A percentile compares a stretch with the other conserved stretches of the same genome.
These are phyloP conservation scores for Sporisorium iseilematis-ciliati DNA, from an alignment of 1,284 basidiomycete genomes.

Conservation along the genomic window DNA sequence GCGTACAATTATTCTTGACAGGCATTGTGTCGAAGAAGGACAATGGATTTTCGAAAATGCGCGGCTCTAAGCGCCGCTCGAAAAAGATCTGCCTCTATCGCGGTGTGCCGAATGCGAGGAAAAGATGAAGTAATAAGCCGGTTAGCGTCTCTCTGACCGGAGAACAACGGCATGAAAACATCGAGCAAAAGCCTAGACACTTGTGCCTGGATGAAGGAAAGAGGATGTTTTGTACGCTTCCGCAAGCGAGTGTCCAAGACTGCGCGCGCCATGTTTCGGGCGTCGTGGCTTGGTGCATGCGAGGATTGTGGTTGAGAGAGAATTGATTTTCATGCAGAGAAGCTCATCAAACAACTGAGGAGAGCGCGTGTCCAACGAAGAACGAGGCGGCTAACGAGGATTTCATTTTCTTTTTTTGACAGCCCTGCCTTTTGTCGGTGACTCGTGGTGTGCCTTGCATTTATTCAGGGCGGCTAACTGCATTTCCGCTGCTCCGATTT, in stretches of 20 bases:
- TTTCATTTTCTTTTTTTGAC: conserved; percentile 9
- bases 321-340: neutral
- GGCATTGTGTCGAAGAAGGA: neutral
- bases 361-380: neutral
- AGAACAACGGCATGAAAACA: too few relatives aligned
- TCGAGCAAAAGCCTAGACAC: too few relatives aligned
- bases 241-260: conserved; percentile 21
- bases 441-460: too few relatives aligned
- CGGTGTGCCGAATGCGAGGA: too few relatives aligned
- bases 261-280: conserved; percentile 30
- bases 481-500: too few relatives aligned
- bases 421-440: neutral
- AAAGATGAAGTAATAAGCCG: too few relatives aligned
- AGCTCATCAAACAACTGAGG: neutral
- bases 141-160: too few relatives aligned
- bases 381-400: conserved; percentile 22
- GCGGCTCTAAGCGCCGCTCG: neutral
- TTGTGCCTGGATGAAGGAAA: too few relatives aligned
- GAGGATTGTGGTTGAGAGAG: neutral
- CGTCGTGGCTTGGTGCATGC: conserved; percentile 1
- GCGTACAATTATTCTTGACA: neutral
- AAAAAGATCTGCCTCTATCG: too few relatives aligned
- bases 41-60: neutral
- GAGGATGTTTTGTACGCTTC: neutral
- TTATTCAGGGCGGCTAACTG: too few relatives aligned